Percentiles rank a stretch among this genome's conserved stretches.
phyloP scores from a whole-genome alignment of 768 basidiomycete species.

The Pleurotus tuber-regium region DNA sequence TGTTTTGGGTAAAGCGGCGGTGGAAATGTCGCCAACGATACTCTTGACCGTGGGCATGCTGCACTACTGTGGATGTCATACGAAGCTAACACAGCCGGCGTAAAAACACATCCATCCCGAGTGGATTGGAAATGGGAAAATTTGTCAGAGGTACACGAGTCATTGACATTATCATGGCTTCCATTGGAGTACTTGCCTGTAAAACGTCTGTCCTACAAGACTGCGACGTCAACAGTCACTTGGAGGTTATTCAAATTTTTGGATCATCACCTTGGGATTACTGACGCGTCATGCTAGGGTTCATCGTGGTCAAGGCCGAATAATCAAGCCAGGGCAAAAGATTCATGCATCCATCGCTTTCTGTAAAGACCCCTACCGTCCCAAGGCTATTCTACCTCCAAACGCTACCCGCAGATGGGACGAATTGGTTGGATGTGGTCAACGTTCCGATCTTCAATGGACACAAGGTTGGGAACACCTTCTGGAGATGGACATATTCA shows the following conservation, averaged over 20 bases:
- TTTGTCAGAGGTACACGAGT: neutral
- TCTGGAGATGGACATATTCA: constrained; percentile 15
- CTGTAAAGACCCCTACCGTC: constrained; percentile 1
- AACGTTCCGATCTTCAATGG: constrained; percentile 8
- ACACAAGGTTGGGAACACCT: constrained; percentile 8
- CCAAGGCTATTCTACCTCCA: constrained; percentile 7
- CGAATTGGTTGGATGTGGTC: neutral
- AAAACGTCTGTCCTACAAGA: neutral
- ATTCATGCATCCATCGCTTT: constrained; percentile 13
- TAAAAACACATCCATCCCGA: constrained; percentile 8
- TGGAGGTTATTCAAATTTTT: neutral
- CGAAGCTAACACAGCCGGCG: constrained; percentile 16
- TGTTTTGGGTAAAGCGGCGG: constrained; percentile 10
- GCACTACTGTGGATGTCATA: constrained; percentile 15
- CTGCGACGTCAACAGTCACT: neutral
- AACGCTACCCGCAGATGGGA: neutral
- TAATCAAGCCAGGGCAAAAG: constrained; percentile 11
- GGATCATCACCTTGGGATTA: too few relatives aligned
- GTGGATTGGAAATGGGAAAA: constrained; percentile 10
- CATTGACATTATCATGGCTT: constrained; percentile 1
- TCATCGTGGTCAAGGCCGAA: constrained; percentile 5
- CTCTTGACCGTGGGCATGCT: constrained; percentile 1
- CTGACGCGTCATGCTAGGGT: neutral
- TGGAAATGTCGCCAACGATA: constrained; percentile 5
- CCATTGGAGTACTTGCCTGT: constrained; percentile 9